Conservation (phyloP, 2,329 filamentous ascomycete genomes). For the Venturia effusa region DNA sequence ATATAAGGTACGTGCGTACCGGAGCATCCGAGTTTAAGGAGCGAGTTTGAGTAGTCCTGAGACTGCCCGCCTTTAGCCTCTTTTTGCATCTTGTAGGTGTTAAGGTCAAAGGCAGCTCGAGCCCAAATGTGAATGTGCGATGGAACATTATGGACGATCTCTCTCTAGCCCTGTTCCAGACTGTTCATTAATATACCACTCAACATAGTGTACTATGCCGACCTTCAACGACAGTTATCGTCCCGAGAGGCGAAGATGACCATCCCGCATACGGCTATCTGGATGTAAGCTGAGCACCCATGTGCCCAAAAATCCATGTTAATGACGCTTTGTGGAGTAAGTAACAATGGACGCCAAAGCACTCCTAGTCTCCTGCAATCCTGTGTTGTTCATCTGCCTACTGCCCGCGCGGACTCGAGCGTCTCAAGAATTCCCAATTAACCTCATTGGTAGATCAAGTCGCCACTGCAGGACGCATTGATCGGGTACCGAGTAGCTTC, state of each 20-base stretch:
- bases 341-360: not conserved
- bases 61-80: too few relatives aligned
- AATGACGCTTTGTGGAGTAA: not conserved
- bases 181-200: not conserved
- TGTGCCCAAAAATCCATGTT: not conserved
- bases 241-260: not conserved
- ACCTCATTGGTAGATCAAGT: not conserved
- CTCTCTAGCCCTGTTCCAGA: not conserved
- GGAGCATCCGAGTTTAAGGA: too few relatives aligned
- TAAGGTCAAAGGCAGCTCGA: too few relatives aligned
- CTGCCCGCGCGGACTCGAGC: not conserved
- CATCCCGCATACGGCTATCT: not conserved
- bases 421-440: not conserved
- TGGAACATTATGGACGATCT: not conserved
- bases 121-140: not conserved
- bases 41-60: too few relatives aligned
- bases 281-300: not conserved
- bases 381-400: too few relatives aligned
- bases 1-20: too few relatives aligned
- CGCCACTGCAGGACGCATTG: not conserved
- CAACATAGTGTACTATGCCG: not conserved
- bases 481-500: not conserved
- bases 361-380: not conserved
- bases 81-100: too few relatives aligned
- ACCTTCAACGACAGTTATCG: not conserved